Base-by-base conservation (phyloP, 2,329 filamentous ascomycete genomes). In the Atkinsonella texensis region DNA sequence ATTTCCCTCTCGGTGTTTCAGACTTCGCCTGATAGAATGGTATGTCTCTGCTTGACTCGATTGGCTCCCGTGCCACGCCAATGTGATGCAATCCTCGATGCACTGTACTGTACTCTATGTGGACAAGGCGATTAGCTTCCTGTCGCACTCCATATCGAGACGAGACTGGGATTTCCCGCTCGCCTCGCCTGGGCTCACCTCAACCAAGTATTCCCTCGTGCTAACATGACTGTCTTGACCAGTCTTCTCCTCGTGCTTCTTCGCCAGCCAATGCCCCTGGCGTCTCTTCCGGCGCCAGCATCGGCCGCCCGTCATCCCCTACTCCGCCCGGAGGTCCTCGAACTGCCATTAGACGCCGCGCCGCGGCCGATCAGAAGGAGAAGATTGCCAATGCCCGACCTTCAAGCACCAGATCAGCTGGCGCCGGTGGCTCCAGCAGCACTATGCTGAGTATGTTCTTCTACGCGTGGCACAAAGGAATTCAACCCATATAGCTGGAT, bases 311-410 rank as follows among this genome's bases (percentile, higher is more conserved):
- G 52, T 85, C 87, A 32, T 95, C 91, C 48, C 90, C 91, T 55
- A 84, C 88, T 63, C 85, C 89, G 57, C 93, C 93, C 28, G 93
- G 93, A 59, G 93, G 93, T 62, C 89, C 93, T 64, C 89, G 93
- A 68, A 95, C 91, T 60, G 91, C 89, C 56, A 94, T 98, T 73
- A 84, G 93, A 70, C 85, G 93, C 69, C 89, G 93, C 68, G 91
- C 93, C 43, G 93, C 93, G 32, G 91, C 91, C 63, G 93, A 97
- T 70, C 87, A 95, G 74, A 95, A 95, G 72, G 93, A 97, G 74
- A 93, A 94, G 74, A 82, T 91, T 62, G 90, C 91, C 65, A 98
- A 95, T 85, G 86, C 82, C 59, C 80, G 93, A 61, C 93, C 93
- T 48, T 87, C 84, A 69, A 95, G 87, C 74, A 98, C 93, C 59